These are phyloP conservation scores for Coemansia sp. DNA, from an alignment of 192 early-diverging fungal species.

Conservation along the genomic window DNA sequence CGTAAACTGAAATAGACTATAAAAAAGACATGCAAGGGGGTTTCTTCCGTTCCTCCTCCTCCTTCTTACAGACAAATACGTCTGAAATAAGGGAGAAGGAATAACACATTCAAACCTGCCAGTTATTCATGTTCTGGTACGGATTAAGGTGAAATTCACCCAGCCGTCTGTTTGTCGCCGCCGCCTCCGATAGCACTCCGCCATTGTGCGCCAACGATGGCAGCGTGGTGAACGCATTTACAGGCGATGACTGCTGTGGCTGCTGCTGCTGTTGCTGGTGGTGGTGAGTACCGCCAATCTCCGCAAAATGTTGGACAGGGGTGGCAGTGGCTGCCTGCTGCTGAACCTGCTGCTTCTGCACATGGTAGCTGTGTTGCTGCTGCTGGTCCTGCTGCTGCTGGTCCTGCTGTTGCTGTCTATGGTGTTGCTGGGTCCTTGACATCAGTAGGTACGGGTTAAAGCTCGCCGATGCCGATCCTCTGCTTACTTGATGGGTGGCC, in stretches of 20 bases:
- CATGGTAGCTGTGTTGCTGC: conserved; percentile 2
- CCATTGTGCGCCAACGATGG: conserved; percentile 23
- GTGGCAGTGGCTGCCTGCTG: neutral
- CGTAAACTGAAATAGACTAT: too few species aligned
- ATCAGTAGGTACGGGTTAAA: conserved; percentile 35
- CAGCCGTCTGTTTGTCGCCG: conserved; percentile 16
- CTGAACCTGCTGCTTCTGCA: conserved; percentile 14
- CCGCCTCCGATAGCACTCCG: conserved; percentile 7
- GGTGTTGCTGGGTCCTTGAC: conserved; percentile 32
- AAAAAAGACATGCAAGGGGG: too few species aligned
- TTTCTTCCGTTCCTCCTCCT: too few species aligned
- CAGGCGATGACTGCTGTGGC: conserved; percentile 23
- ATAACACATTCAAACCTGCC: conserved; percentile 21
- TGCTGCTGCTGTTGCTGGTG: conserved; percentile 9
- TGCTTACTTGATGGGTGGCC: conserved; percentile 18
- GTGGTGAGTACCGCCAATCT: neutral
- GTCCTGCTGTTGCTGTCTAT: conserved; percentile 23
- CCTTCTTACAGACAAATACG: too few species aligned
- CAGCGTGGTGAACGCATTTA: conserved; percentile 14
- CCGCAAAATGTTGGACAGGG: conserved; percentile 6
- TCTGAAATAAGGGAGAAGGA: too few species aligned
- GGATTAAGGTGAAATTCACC: conserved; percentile 36
- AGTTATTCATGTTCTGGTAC: conserved; percentile 31
- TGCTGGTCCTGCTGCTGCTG: conserved; percentile 14
- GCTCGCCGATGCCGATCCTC: conserved; percentile 15